Evolutionary conservation across 331 rosid species (phyloP).

Genomic region (Telfairia occidentalis): DNA sequence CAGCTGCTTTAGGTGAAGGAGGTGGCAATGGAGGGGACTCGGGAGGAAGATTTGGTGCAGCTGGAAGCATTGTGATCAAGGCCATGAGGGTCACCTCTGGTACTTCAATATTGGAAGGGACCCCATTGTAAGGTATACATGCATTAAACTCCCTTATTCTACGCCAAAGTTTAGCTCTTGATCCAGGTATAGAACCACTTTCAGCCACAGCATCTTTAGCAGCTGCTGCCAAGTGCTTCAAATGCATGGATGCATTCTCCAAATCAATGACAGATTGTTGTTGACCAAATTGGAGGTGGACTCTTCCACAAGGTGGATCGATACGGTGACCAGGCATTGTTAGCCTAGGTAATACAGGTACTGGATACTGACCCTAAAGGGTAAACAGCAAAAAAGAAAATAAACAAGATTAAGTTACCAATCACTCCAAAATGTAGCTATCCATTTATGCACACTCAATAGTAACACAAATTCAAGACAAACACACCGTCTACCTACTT

Average conservation of each 20-base stretch:
- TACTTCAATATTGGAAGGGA: conserved; percentile 75
- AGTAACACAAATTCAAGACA: conserved; percentile 20
- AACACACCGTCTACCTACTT: conserved; percentile 76
- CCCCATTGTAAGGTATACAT: conserved; percentile 68
- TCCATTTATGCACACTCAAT: conserved; percentile 6
- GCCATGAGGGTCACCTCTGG: conserved; percentile 99
- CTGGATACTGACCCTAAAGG: conserved; percentile 74
- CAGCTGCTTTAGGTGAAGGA: conserved; percentile 99
- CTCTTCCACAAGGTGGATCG: conserved; percentile 96
- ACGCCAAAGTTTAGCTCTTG: conserved; percentile 98
- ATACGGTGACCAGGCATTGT: conserved; percentile 98
- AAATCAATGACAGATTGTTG: conserved; percentile 47
- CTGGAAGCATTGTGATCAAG: conserved; percentile 95
- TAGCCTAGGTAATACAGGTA: conserved; percentile 88
- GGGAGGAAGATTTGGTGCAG: conserved; percentile 97
- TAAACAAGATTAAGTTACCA: not conserved
- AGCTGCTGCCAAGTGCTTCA: conserved; percentile 86
- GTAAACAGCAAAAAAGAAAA: conserved; percentile 7
- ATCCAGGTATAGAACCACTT: conserved; percentile 96
- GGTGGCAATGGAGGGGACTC: conserved; percentile 95
- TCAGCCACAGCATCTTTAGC: conserved; percentile 98
- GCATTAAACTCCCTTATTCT: conserved; percentile 99
- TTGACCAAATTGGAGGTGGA: conserved; percentile 64
- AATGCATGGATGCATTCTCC: conserved; percentile 75
- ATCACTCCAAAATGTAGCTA: not conserved